Percentiles rank a stretch among this genome's conserved stretches.
Evolutionary conservation across 148 eudicot species (phyloP).

Genomic region (Amaranthus palmeri): DNA sequence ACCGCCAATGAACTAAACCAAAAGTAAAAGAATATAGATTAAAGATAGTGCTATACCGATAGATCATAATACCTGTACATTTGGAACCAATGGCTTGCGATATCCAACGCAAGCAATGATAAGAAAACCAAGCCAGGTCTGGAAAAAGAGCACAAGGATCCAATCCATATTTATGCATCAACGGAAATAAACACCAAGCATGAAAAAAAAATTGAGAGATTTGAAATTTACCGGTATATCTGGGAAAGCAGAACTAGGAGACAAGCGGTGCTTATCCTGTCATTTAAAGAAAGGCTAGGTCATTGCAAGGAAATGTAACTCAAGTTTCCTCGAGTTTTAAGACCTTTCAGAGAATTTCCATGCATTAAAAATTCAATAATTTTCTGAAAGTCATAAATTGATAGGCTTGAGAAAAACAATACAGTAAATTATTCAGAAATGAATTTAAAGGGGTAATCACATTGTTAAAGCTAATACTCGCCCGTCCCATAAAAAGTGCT

Average conservation of each 20-base stretch:
- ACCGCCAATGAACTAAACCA: neutral
- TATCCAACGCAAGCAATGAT: constrained; percentile 82
- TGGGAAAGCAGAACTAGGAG: constrained; percentile 86
- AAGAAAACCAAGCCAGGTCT: constrained; percentile 83
- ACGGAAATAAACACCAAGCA: neutral
- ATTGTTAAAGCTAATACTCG: no score
- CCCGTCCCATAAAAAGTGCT: no score
- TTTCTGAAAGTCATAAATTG: no score
- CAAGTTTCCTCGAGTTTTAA: no score
- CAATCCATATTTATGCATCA: constrained; percentile 7
- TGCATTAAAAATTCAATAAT: no score
- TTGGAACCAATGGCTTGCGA: constrained; percentile 95
- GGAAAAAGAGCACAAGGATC: constrained; percentile 27
- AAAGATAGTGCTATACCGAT: neutral
- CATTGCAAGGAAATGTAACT: no score
- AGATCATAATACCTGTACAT: constrained; percentile 72
- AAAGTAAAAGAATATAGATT: neutral
- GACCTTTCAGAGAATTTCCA: no score
- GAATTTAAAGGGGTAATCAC: no score
- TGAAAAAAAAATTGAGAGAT: neutral
- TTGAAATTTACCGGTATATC: constrained; percentile 63
- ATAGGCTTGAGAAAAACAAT: no score
- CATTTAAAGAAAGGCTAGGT: neutral
- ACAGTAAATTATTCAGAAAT: no score
- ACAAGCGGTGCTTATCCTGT: constrained; percentile 97